Evolutionary conservation across 768 basidiomycete species (phyloP).

Genomic region (Suillus paluster): DNA sequence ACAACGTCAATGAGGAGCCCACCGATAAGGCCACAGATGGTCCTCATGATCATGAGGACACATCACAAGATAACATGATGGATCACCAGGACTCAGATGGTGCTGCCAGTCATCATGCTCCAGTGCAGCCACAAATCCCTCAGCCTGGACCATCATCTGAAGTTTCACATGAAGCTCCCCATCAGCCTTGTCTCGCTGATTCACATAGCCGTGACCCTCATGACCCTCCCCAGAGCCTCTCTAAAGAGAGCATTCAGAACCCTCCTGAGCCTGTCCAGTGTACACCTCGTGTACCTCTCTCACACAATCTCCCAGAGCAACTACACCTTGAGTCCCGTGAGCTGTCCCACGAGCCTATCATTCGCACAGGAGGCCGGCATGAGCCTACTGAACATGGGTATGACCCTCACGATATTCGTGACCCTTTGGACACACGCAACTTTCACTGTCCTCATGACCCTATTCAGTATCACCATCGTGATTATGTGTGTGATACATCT

Average conservation of each 20-base stretch:
- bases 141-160: not conserved
- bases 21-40: too few species aligned
- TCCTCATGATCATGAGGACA: too few species aligned
- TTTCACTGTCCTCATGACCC: not conserved
- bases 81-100: not conserved
- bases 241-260: not conserved
- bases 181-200: not conserved
- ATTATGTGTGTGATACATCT: not conserved
- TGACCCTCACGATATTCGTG: not conserved
- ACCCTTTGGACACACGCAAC: too few species aligned
- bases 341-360: not conserved
- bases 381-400: not conserved
- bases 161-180: not conserved
- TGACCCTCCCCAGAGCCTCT: not conserved
- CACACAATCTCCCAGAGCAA: not conserved
- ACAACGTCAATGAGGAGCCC: not conserved
- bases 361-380: not conserved
- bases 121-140: not conserved
- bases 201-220: not conserved
- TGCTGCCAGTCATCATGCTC: not conserved
- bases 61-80: not conserved
- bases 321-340: not conserved
- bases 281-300: not conserved
- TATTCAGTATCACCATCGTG: not conserved
- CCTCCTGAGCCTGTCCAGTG: not conserved